Evolutionary conservation across 192 early-diverging fungal genomes (phyloP).

Genomic region (Lobosporangium transversale): DNA sequence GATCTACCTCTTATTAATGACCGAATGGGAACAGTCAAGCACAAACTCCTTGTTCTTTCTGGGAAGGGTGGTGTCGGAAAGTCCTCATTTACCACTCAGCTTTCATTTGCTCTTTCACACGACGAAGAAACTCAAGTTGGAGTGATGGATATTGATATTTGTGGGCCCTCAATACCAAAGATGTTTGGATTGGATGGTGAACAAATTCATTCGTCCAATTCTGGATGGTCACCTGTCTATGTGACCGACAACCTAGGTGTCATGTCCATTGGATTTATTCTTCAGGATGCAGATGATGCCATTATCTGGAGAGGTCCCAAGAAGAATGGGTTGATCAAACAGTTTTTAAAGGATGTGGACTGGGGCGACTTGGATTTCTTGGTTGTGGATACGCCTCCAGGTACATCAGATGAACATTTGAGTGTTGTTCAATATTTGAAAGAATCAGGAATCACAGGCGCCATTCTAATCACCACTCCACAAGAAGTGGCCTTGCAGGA

Average conservation of each 20-base stretch:
- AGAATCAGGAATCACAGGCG: conserved; percentile 83
- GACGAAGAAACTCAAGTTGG: conserved; percentile 72
- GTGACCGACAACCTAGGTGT: conserved; percentile 82
- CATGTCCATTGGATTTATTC: conserved; percentile 96
- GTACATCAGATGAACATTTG: conserved; percentile 97
- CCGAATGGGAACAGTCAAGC: conserved; percentile 71
- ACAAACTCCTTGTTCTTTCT: conserved; percentile 94
- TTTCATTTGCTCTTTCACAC: conserved; percentile 83
- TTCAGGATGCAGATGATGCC: conserved; percentile 86
- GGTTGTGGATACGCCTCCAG: conserved; percentile 96
- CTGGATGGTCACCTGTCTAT: conserved; percentile 86
- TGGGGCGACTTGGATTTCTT: conserved; percentile 93
- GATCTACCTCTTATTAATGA: conserved; percentile 73
- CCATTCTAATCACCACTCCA: conserved; percentile 94
- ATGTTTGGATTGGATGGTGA: conserved; percentile 89
- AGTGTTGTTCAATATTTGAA: conserved; percentile 83
- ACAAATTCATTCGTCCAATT: conserved; percentile 83
- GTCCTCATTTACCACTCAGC: conserved; percentile 89
- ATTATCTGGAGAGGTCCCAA: conserved; percentile 97
- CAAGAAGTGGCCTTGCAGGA: conserved; percentile 89
- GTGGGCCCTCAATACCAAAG: conserved; percentile 93
- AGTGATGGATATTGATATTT: conserved; percentile 95
- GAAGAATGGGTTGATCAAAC: conserved; percentile 95
- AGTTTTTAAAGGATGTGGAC: conserved; percentile 95
- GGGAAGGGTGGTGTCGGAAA: conserved; percentile 99